Conservation (phyloP, 139 green algal species). For the Closterium sp. region DNA sequence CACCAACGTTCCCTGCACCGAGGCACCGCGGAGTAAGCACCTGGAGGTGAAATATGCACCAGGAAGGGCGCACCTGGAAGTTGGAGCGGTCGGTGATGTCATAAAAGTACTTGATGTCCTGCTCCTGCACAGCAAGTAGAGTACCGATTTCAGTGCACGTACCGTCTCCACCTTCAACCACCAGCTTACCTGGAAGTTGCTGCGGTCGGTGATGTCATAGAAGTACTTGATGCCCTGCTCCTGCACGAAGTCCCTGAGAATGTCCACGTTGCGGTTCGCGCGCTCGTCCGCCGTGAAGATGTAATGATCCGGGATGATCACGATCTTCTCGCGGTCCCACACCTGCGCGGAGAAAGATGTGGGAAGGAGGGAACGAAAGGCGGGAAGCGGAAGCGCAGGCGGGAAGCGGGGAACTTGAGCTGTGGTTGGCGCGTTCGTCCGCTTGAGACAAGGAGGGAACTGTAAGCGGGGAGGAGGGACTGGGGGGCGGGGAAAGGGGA, state of each 20-base stretch:
- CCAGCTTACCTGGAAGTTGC: constrained; percentile 76
- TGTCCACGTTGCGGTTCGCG: constrained; percentile 96
- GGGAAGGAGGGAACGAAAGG: background rate
- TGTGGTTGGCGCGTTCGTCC: background rate
- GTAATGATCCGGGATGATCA: constrained; percentile 97
- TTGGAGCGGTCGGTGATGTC: constrained; percentile 86
- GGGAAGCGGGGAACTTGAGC: no score
- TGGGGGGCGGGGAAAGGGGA: no score
- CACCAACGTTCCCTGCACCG: no score
- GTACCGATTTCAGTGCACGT: no score
- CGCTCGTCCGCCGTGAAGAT: constrained; percentile 92
- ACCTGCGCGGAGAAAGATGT: constrained; percentile 57
- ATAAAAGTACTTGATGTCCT: constrained; percentile 98
- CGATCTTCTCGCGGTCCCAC: constrained; percentile 85
- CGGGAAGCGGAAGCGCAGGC: no score
- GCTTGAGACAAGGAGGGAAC: background rate
- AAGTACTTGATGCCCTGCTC: constrained; percentile 98
- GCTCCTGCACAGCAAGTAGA: constrained; percentile 58
- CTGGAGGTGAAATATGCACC: no score
- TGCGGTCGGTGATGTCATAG: constrained; percentile 90
- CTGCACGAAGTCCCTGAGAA: constrained; percentile 76
- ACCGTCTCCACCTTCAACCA: no score
- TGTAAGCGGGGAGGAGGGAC: no score
- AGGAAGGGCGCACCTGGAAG: no score
- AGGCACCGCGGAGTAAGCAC: no score